Base-by-base conservation (phyloP, 352 stramenopile species). In the Pythium sp. region DNA sequence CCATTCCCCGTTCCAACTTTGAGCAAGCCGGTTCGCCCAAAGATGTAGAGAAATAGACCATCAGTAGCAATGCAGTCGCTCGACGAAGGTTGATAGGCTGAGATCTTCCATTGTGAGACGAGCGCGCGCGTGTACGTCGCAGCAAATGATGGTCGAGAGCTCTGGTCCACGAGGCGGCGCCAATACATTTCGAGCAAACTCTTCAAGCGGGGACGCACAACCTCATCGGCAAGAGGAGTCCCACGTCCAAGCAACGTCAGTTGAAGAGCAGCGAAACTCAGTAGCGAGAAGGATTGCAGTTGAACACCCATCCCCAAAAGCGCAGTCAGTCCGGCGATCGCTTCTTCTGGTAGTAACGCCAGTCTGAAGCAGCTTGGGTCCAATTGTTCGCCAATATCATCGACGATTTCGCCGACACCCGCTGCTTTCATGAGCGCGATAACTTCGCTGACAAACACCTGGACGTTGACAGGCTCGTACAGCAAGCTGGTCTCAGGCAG, bases 61-160 rank as follows among this genome's bases (percentile, higher is more conserved):
- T 93, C 86, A 0, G 79, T 91, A 3, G 86, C 84, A 56, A 93
- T 87, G 5, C 84, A 78, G 61, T 93, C 86, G 41, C 84, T 91
- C 22, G 81, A 81, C 26, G 80, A 86, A 54, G 81, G 81, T 28
- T 87, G 81, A 36, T 84, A 88, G 6, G 79, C 79, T 3, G 75
- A 86, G 5, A 92, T 55, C 68, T 89, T 91, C 85, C 85, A 93
- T 49, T 90, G 83, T 0, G 80, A 76, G 9, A 84, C 67, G 11
- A 93, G 68, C 28, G 76, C 76, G 58, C 86, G 77, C 53, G 86
- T 71, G 61, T 81, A 87, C 8, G 86, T 87, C 11, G 84, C 77
- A 26, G 78, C 79, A n/a, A 87, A 67, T 8, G 60, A 66, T 26
- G 58, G 53, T 4, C 67, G 65, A 1, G 64, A 32, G 22, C 68